Percentiles rank a stretch among this genome's conserved stretches.
Conservation (phyloP, 495 filamentous ascomycete genomes). For the Oidiodendron maius region DNA sequence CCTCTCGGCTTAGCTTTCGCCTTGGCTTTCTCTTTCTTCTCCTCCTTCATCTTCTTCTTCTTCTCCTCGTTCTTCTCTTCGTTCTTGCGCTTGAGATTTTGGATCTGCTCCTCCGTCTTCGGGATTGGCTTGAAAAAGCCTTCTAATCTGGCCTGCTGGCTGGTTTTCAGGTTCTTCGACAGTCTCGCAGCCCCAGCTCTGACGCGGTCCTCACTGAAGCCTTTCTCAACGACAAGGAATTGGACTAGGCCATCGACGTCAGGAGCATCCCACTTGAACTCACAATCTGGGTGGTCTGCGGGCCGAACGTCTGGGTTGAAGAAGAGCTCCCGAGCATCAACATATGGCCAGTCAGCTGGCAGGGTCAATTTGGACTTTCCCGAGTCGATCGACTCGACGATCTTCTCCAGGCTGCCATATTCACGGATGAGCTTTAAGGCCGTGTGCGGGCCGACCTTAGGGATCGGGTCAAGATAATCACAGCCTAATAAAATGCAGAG, state of each 20-base stretch:
- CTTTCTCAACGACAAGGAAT: slow-evolving; percentile 89
- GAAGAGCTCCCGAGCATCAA: slow-evolving; percentile 89
- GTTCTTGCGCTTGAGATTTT: slow-evolving; percentile 81
- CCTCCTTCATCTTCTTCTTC: slow-evolving; percentile 90
- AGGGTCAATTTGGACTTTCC: slow-evolving; percentile 75
- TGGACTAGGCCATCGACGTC: slow-evolving; percentile 83
- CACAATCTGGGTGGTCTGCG: slow-evolving; percentile 80
- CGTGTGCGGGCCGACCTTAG: slow-evolving; percentile 85
- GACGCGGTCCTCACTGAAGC: slow-evolving; percentile 92
- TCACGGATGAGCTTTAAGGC: slow-evolving; percentile 91
- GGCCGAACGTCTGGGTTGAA: slow-evolving; percentile 79
- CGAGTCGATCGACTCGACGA: slow-evolving; percentile 71
- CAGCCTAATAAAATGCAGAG: slow-evolving; percentile 97
- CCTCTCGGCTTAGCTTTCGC: slow-evolving; percentile 73
- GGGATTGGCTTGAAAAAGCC: slow-evolving; percentile 97
- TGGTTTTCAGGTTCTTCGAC: slow-evolving; percentile 80
- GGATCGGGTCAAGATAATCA: slow-evolving; percentile 94
- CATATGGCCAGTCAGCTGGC: slow-evolving; percentile 89
- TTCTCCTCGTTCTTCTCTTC: slow-evolving; percentile 83
- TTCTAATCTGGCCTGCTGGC: slow-evolving; percentile 86
- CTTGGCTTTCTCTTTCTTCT: slow-evolving; percentile 88
- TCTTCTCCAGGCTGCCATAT: slow-evolving; percentile 77
- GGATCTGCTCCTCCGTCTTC: slow-evolving; percentile 78
- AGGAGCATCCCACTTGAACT: slow-evolving; percentile 96
- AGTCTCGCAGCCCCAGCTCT: slow-evolving; percentile 67